These are phyloP conservation scores for Vigna angularis DNA, from an alignment of 306 rosid genomes.

Conservation along the genomic window DNA sequence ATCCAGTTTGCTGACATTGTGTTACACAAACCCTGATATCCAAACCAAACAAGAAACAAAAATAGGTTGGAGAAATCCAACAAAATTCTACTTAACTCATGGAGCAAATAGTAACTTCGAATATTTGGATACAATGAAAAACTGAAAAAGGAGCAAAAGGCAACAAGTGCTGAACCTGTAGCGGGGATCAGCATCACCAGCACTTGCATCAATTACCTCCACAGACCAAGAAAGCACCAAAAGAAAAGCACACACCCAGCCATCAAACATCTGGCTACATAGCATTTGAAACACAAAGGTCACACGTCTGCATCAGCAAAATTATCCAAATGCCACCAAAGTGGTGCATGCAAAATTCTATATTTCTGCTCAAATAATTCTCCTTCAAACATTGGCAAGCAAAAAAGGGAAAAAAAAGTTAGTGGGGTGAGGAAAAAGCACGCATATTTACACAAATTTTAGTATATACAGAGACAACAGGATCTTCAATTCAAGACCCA, in stretches of 20 bases:
- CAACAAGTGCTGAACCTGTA: slow-evolving; percentile 53
- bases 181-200: slow-evolving; percentile 79
- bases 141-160: neutral
- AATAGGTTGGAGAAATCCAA: neutral
- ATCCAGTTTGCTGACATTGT: slow-evolving; percentile 76
- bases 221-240: slow-evolving; percentile 57
- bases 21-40: slow-evolving; percentile 62
- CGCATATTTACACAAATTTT: neutral
- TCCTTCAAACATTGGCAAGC: neutral
- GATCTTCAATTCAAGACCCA: slow-evolving; percentile 20
- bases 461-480: neutral
- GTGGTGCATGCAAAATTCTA: neutral
- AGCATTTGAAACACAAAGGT: slow-evolving; percentile 33
- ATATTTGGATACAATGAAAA: slow-evolving; percentile 14
- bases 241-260: slow-evolving; percentile 54
- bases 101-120: neutral
- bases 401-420: neutral
- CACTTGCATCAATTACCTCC: slow-evolving; percentile 67
- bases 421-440: no score
- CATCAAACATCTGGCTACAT: slow-evolving; percentile 64
- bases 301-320: slow-evolving; percentile 34
- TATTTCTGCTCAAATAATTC: neutral
- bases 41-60: slow-evolving; percentile 26
- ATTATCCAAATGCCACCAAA: neutral
- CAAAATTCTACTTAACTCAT: neutral